Base-by-base conservation (phyloP, 2,329 filamentous ascomycete genomes). In the Diplodia scrobiculata region DNA sequence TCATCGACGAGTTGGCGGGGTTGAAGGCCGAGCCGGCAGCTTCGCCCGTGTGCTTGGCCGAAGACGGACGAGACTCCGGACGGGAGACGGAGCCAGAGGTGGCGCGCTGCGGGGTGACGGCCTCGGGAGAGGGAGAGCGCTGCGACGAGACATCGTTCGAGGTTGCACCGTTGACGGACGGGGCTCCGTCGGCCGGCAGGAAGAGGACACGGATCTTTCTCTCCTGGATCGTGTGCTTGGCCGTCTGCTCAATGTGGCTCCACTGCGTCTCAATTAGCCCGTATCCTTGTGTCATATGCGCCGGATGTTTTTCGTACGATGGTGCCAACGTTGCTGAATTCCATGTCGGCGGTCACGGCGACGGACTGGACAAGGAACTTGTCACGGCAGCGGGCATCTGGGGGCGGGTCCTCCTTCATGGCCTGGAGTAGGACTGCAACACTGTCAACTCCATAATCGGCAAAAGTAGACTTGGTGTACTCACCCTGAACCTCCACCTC, bases 291-390 rank as follows among this genome's bases (percentile, higher is more conserved):
- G 21, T 63, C 63, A 60, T 64, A 60, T 62, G 27, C 25, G 50
- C 55, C 38, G 17, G 10, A n/a, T 34, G 7, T 11, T 25, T 21
- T 68, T 73, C 89, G 73, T 84, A 96, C 92, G 74, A 97, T 91
- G 53, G 91, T 86, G 58, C 89, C 84, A 69, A 96, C 87, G 75
- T 90, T 96, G 67, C 84, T 84, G 73, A 91, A 91, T 74, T 97
- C 92, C 80, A 92, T 91, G 74, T 96, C 91, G 69, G 88, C 84
- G 25, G 89, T 89, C 70, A 97, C 91, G 62, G 88, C 84, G 58
- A 96, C 91, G 29, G 93, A 96, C 80, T 98, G 94, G 41, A 98
- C 94, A 65, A 98, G 86, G 79, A 98, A 98, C 83, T 98, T 98
- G 85, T 98, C 94, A 78, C 91, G 90, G 83, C 95, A 99, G 79